Evolutionary conservation across 2,329 filamentous ascomycete genomes (phyloP).

Genomic region (Calonectria crousiana): DNA sequence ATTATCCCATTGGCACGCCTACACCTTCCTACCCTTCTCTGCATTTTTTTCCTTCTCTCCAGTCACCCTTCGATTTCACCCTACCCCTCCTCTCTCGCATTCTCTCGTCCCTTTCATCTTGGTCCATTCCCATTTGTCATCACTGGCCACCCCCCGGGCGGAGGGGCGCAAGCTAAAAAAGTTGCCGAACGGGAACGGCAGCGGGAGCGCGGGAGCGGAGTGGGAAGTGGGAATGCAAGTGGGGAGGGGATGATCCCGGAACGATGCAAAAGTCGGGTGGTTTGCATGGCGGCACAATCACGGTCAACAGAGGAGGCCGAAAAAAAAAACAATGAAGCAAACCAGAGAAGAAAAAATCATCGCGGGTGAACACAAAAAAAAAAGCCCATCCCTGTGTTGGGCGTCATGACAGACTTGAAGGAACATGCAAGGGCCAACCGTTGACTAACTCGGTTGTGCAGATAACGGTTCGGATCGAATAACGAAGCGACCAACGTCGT

Average conservation of each 20-base stretch:
- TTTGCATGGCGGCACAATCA: not conserved
- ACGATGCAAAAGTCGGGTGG: slow-evolving; percentile 13
- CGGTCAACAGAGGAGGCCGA: not conserved
- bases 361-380: not conserved
- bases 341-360: not conserved
- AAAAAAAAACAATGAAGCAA: not conserved
- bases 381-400: not conserved
- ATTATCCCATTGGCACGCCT: not conserved
- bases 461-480: slow-evolving; percentile 1
- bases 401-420: not conserved
- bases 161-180: slow-evolving; percentile 27
- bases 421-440: not conserved
- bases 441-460: slow-evolving; percentile 7
- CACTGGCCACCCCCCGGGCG: slow-evolving; percentile 13
- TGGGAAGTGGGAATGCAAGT: slow-evolving; percentile 19
- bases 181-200: slow-evolving; percentile 25
- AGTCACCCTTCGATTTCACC: not conserved
- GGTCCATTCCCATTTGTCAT: not conserved
- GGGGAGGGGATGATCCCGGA: slow-evolving; percentile 25
- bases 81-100: not conserved
- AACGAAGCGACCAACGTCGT: not conserved
- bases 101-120: not conserved
- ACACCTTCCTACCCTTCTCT: not conserved
- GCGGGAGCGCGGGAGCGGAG: slow-evolving; percentile 28
- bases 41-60: not conserved